Base-by-base conservation (phyloP, 2,329 filamentous ascomycete genomes). In the Colletotrichum australisinense region DNA sequence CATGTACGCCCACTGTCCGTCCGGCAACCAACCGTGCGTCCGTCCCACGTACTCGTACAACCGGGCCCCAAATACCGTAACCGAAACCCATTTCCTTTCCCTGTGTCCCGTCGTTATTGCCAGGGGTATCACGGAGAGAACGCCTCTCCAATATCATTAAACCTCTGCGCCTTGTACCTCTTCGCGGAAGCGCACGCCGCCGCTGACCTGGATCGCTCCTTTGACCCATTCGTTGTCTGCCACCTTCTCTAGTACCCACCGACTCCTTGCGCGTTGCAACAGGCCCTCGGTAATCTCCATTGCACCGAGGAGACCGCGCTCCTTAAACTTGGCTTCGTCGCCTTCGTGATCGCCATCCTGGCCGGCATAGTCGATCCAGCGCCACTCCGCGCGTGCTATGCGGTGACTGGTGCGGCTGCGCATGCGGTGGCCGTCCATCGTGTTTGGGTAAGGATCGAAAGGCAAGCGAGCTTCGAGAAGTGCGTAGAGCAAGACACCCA, bases 381-480 rank as follows among this genome's bases (percentile, higher is more conserved):
- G 91, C 97, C 97, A 99, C 80, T 99, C 97, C 63, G 95, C 94
- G 46, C 97, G 89, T 2, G 97, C 97, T 74, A 99, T 98, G n/a
- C 95, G 92, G 81, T 99, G 97, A 65, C 93, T 96, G 0, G 94
- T 96, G 68, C 94, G 88, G 77, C 93, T 95, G 78, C 93, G 88
- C 89, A 94, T 93, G 77, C 93, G 91, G 75, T 93, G 89, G 30
- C 91, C 91, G 78, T 95, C 94, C 60, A 91, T 93, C 77, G 94
- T 93, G 19, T 93, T 93, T 0, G 96, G 95, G 5, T 94, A 90
- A 0, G 95, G 94, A 80, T 99, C 97, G 77, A 99, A 99, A 0
- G 97, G 97, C 22, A 99, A 85, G 32, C 96, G 90, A n/a, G 93
- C 93, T 84, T 99, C 97, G 82, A 98, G 92, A 4, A 98, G 89